Percentiles rank a stretch among this genome's conserved stretches.
Evolutionary conservation across 1,284 basidiomycete genomes (phyloP).

Genomic region (Xerocomus minutiporus): DNA sequence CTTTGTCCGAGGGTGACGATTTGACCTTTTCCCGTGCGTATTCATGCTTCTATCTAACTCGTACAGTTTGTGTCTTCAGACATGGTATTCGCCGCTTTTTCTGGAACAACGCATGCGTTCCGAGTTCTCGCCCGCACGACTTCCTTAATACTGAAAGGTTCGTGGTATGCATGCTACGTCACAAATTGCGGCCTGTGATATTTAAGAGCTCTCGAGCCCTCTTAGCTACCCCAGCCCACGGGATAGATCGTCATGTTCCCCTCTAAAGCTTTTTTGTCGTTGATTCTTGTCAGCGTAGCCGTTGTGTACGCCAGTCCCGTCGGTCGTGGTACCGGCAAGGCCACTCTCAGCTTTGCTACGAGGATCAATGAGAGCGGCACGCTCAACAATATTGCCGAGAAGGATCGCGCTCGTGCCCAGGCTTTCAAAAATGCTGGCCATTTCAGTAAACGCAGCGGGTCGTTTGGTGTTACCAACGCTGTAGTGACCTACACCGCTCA

Average conservation of each 20-base stretch:
- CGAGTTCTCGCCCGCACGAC: not conserved
- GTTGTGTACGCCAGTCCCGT: conserved; percentile 14
- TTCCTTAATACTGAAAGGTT: not conserved
- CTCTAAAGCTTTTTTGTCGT: conserved; percentile 9
- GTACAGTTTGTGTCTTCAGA: not conserved
- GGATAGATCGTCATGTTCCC: conserved; percentile 15
- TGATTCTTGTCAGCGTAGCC: conserved; percentile 11
- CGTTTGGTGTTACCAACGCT: conserved; percentile 9
- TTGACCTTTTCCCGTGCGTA: not conserved
- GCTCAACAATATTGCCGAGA: not conserved
- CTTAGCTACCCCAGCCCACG: not conserved
- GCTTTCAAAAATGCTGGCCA: not conserved
- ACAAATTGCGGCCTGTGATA: not conserved
- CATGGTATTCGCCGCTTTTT: too few species aligned
- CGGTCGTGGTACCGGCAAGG: conserved; percentile 9
- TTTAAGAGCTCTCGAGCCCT: not conserved
- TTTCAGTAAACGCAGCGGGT: conserved; percentile 5
- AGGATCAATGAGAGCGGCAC: conserved; percentile 11
- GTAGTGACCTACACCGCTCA: conserved; percentile 33
- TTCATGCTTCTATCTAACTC: not conserved
- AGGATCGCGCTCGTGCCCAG: not conserved
- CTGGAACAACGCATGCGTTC: not conserved
- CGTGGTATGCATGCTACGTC: not conserved
- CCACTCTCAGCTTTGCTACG: conserved; percentile 15
- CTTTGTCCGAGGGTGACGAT: too few species aligned